phyloP scores from a whole-genome alignment of 2,329 filamentous ascomycete species.

The Colletotrichum higginsianum region DNA sequence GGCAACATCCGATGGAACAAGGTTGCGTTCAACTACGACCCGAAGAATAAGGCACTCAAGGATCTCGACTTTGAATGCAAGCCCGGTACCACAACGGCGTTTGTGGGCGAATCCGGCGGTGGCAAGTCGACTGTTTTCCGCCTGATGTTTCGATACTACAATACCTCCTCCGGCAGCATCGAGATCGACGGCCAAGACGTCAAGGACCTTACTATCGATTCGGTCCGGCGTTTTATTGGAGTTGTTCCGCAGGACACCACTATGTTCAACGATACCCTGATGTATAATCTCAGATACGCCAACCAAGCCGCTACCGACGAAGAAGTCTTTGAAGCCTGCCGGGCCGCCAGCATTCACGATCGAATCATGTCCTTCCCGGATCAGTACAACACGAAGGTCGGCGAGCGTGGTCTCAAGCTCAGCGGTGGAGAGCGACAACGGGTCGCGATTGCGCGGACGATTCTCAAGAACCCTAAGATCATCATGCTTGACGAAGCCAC shows the following conservation, averaged over 20 bases:
- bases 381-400: slow-evolving; percentile 90
- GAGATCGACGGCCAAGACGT: slow-evolving; percentile 89
- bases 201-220: slow-evolving; percentile 90
- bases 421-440: slow-evolving; percentile 95
- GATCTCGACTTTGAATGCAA: slow-evolving; percentile 87
- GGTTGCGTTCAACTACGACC: slow-evolving; percentile 92
- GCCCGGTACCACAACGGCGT: slow-evolving; percentile 93
- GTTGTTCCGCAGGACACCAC: slow-evolving; percentile 98
- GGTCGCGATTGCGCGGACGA: slow-evolving; percentile 92
- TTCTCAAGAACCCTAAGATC: slow-evolving; percentile 91
- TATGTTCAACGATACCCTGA: slow-evolving; percentile 92
- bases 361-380: slow-evolving; percentile 92
- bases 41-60: slow-evolving; percentile 86
- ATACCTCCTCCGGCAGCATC: slow-evolving; percentile 84
- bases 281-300: slow-evolving; percentile 95
- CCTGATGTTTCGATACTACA: slow-evolving; percentile 97
- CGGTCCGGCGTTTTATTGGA: slow-evolving; percentile 90
- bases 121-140: slow-evolving; percentile 98
- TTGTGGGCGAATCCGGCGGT: slow-evolving; percentile 96
- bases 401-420: slow-evolving; percentile 87
- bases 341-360: slow-evolving; percentile 91
- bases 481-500: slow-evolving; percentile 96
- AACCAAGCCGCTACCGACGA: slow-evolving; percentile 86
- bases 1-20: slow-evolving; percentile 91
- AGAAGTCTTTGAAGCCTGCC: slow-evolving; percentile 85